Evolutionary conservation across 805 yeast species (phyloP), one percentile per base, ranked within the genome.

Genomic region (Debaryomyces maramus): DNA sequence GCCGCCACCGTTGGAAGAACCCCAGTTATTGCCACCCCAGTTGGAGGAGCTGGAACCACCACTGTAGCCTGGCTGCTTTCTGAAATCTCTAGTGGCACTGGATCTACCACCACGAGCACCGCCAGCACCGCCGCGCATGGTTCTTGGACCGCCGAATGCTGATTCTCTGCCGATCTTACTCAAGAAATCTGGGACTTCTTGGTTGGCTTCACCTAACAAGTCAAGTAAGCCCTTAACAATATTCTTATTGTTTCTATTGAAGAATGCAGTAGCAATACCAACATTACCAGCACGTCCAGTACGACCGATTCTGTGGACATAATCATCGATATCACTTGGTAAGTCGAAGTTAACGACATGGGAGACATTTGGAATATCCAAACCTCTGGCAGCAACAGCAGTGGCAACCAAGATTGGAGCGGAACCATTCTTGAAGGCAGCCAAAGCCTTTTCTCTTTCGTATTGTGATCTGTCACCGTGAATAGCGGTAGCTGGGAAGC

Each of bases 231-330:
- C 97, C 67, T 87, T 87, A 52, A 81, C 91, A 57, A 95, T 77
- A 61, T 89, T 89, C 61, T 78, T 81, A 81, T 89, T 93, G 65
- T 85, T 85, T 74, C 98, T 86, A 85, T 93, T 93, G 73, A 93
- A 88, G 77, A 93, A 93, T 37, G 99, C 96, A 52, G 97, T 90
- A 51, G 99, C 97, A 56, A 87, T 77, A 86, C 99, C 99, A 47
- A 85, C 83, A 75, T 93, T 93, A 80, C 99, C 99, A 59, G 99
- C 99, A 83, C 99, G 93, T 73, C 99, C 99, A 61, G 99, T 93
- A 83, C 99, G 91, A 81, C 99, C 99, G 64, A 93, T 93, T 77
- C 99, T 87, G 77, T 93, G 99, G 44, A 93, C 99, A 64, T 93
- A 93, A 71, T 93, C 99, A 69, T 93, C 99, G 60, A 93, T 86